Percentiles rank a stretch among this genome's conserved stretches.
These are phyloP conservation scores for Zygosaccharomyces rouxii DNA, from an alignment of 805 yeast genomes.

Conservation along the genomic window DNA sequence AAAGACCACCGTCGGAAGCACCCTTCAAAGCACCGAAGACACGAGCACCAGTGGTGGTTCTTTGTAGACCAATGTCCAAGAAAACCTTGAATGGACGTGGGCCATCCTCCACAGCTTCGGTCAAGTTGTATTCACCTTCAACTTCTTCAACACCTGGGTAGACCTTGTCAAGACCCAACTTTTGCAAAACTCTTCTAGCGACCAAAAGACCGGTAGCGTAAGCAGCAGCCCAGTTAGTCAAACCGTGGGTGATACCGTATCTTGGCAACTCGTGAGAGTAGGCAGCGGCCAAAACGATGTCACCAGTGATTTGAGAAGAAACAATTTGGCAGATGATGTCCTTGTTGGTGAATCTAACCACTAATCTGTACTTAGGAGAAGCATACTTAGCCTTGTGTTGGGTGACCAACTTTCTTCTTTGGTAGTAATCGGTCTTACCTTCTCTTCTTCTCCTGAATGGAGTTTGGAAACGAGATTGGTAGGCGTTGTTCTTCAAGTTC, in stretches of 20 bases:
- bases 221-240: constrained; percentile 99
- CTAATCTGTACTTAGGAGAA: constrained; percentile 99
- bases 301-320: constrained; percentile 96
- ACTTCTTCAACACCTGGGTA: constrained; percentile 98
- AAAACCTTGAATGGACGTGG: constrained; percentile 99
- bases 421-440: constrained; percentile 99
- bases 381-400: constrained; percentile 99
- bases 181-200: constrained; percentile 98
- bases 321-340: constrained; percentile 97
- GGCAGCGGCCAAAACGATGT: constrained; percentile 92
- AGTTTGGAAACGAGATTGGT: constrained; percentile 99
- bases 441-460: constrained; percentile 99
- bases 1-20: constrained; percentile 99
- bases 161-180: constrained; percentile 97
- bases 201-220: constrained; percentile 97
- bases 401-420: constrained; percentile 98
- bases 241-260: constrained; percentile 97
- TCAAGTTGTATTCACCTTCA: constrained; percentile 97
- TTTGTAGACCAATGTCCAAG: constrained; percentile 98
- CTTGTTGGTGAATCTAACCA: constrained; percentile 99
- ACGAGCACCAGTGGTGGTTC: constrained; percentile 99
- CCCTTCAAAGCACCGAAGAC: constrained; percentile 99
- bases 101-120: constrained; percentile 98
- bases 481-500: constrained; percentile 73
- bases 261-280: constrained; percentile 98